These are phyloP conservation scores for Cyberlindnera americana DNA, from an alignment of 805 yeast genomes.

Conservation along the genomic window DNA sequence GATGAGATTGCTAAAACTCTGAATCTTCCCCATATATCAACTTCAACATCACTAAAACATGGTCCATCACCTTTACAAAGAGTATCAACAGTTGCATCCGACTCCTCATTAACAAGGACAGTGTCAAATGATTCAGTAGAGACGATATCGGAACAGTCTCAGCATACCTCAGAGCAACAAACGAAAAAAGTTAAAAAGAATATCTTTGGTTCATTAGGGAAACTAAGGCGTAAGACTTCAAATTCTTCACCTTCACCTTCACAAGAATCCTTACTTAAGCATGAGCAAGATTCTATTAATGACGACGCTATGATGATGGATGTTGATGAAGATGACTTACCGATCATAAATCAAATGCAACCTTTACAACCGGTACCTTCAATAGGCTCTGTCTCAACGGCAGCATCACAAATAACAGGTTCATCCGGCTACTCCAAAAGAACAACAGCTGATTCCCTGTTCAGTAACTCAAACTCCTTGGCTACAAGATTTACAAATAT, in stretches of 20 bases:
- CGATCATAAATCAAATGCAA: constrained; percentile 13
- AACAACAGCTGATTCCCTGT: constrained; percentile 16
- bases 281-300: constrained; percentile 4
- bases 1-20: constrained; percentile 28
- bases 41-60: constrained; percentile 21
- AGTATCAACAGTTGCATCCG: constrained; percentile 25
- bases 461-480: constrained; percentile 21
- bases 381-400: constrained; percentile 16
- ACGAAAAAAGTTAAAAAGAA: constrained; percentile 10
- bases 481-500: constrained; percentile 18
- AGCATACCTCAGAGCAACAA: constrained; percentile 1
- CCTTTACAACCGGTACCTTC: constrained; percentile 27
- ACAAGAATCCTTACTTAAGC: constrained; percentile 9
- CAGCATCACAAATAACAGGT: constrained; percentile 5
- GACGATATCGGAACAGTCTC: constrained; percentile 11
- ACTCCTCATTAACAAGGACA: constrained; percentile 21
- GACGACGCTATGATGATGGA: constrained; percentile 20
- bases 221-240: constrained; percentile 16
- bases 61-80: constrained; percentile 29
- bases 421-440: constrained; percentile 7
- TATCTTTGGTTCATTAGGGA: constrained; percentile 14
- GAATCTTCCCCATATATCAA: constrained; percentile 11
- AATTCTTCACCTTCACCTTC: constrained; percentile 6
- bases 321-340: constrained; percentile 1
- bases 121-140: constrained; percentile 23